Evolutionary conservation across 2,329 filamentous ascomycete genomes (phyloP).

Genomic region (Microascus cirrosus): DNA sequence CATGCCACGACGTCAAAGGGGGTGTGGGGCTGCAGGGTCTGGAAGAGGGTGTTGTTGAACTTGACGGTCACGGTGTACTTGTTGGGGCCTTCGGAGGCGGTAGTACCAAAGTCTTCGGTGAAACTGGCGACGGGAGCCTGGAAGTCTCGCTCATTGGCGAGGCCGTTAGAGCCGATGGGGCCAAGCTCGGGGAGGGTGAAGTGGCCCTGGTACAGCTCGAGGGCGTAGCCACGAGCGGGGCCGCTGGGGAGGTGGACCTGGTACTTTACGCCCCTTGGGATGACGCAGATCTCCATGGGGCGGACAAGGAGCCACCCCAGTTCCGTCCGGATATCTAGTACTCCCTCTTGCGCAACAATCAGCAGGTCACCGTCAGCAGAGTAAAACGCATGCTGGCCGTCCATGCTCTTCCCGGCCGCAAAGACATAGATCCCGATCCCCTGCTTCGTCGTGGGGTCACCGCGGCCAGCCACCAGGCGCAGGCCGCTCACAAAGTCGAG

Average conservation of each 20-base stretch:
- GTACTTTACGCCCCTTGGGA: slow-evolving; percentile 59
- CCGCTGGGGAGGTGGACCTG: slow-evolving; percentile 49
- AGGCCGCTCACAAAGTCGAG: slow-evolving; percentile 41
- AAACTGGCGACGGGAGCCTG: slow-evolving; percentile 56
- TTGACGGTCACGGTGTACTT: slow-evolving; percentile 46
- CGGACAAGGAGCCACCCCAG: slow-evolving; percentile 57
- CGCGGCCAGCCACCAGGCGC: slow-evolving; percentile 63
- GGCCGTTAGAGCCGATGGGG: slow-evolving; percentile 56
- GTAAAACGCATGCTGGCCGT: slow-evolving; percentile 58
- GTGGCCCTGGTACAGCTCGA: slow-evolving; percentile 59
- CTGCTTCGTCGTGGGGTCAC: slow-evolving; percentile 63
- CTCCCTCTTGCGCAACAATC: slow-evolving; percentile 60
- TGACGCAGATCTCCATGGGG: slow-evolving; percentile 61
- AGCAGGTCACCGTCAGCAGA: slow-evolving; percentile 69
- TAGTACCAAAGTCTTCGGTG: slow-evolving; percentile 38
- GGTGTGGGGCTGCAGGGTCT: slow-evolving; percentile 54
- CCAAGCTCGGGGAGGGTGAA: slow-evolving; percentile 57
- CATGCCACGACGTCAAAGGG: slow-evolving; percentile 73
- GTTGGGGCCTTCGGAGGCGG: slow-evolving; percentile 19
- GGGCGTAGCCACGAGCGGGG: slow-evolving; percentile 55
- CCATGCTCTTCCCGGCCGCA: slow-evolving; percentile 64
- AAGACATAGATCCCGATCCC: slow-evolving; percentile 70
- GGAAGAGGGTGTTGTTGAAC: slow-evolving; percentile 57
- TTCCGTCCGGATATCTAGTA: slow-evolving; percentile 62
- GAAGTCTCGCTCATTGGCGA: slow-evolving; percentile 62